Evolutionary conservation across 768 basidiomycete species (phyloP), one percentile per base, ranked within the genome.

Genomic region (Hysterangium stoloniferum): DNA sequence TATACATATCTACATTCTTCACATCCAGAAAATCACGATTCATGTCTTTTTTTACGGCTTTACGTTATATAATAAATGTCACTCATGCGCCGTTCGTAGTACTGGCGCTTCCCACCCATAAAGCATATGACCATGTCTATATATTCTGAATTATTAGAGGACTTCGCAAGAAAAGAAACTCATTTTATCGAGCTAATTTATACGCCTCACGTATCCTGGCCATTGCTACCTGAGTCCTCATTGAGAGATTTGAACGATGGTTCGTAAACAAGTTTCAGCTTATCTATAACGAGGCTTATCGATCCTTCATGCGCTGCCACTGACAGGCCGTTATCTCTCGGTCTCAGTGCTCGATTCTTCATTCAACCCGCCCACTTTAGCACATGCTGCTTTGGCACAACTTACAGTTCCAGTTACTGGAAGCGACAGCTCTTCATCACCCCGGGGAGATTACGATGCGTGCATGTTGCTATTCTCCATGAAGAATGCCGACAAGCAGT

Each of bases 291-390:
- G n/a, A n/a, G n/a, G n/a, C n/a, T n/a, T n/a, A n/a, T n/a, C n/a
- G n/a, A n/a, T n/a, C 12, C 34, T 44, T 28, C 20, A 41, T 33
- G 40, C 31, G 31, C 19, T n/a, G 28, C 8, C 20, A 38, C 29
- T 31, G 28, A 48, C 6, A 29, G 24, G 40, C 12, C 17, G 22
- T 47, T 29, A 27, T 61, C 63, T 3, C 61, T 82, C 31, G 74
- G 71, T 94, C 41, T 75, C 84, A 3, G 70, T 94, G n/a, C 74
- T 96, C 33, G 94, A 96, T 59, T 84, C 91, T 1, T 93, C 90
- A 1, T 97, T 89, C 69, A 95, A 97, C 60, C 93, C 93, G 3
- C 94, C 94, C 1, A 92, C 89, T 2, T 63, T 76, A 20, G 89
- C 93, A 0, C 93, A 97, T 64, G 72, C 84, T 46, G 83, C 85